These are phyloP conservation scores for Xanthoconium purpureum DNA, from an alignment of 768 basidiomycete genomes.

Conservation along the genomic window DNA sequence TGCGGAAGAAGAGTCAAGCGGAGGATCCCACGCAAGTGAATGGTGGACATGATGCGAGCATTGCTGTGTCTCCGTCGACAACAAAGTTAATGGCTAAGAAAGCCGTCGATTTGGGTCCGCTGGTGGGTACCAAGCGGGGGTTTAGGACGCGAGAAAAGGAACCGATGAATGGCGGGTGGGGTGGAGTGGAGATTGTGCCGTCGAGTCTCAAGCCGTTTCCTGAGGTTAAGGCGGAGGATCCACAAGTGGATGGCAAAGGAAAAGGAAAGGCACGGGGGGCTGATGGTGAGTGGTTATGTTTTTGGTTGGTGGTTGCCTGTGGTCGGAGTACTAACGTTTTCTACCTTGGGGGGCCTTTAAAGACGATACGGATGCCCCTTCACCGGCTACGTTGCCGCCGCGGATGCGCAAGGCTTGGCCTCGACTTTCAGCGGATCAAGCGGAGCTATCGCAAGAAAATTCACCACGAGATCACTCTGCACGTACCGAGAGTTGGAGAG, in stretches of 20 bases:
- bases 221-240: slow-evolving; percentile 9
- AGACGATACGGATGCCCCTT: slow-evolving; percentile 13
- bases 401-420: slow-evolving; percentile 57
- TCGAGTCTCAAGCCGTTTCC: slow-evolving; percentile 22
- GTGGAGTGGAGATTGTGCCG: slow-evolving; percentile 57
- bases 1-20: slow-evolving; percentile 14
- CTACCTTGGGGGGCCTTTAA: slow-evolving; percentile 1
- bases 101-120: slow-evolving; percentile 54
- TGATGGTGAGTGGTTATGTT: slow-evolving; percentile 21
- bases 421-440: slow-evolving; percentile 6
- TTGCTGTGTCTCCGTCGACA: neutral
- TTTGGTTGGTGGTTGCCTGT: neutral
- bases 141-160: slow-evolving; percentile 59
- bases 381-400: slow-evolving; percentile 45
- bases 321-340: neutral
- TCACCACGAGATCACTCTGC: neutral
- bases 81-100: neutral
- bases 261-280: slow-evolving; percentile 17
- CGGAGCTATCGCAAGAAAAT: slow-evolving; percentile 6
- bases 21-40: slow-evolving; percentile 31
- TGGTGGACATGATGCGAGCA: neutral
- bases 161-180: slow-evolving; percentile 57
- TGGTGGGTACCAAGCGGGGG: slow-evolving; percentile 58
- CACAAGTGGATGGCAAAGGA: slow-evolving; percentile 7
- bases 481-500: slow-evolving; percentile 7